A percentile compares a stretch with the other conserved stretches of the same genome.
Conservation (phyloP, 2,329 filamentous ascomycete genomes). For the Penicillium sp. region DNA sequence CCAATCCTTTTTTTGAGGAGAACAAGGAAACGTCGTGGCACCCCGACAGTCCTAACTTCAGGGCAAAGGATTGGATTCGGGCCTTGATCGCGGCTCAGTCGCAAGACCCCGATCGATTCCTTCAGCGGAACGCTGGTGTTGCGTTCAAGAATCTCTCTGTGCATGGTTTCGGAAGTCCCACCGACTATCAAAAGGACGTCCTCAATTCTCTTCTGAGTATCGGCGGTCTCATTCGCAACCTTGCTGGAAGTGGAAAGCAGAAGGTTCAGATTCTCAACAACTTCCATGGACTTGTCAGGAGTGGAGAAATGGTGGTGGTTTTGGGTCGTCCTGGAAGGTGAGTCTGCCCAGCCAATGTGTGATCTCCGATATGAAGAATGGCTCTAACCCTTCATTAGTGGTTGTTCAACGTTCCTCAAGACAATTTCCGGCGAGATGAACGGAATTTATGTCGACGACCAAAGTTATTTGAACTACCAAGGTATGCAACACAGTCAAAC, state of each 20-base stretch:
- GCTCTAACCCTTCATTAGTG: constrained; percentile 41
- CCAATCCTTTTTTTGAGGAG: background rate
- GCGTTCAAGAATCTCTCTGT: constrained; percentile 64
- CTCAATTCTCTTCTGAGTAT: constrained; percentile 63
- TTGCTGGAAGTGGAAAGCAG: constrained; percentile 46
- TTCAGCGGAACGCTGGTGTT: background rate
- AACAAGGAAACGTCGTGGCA: background rate
- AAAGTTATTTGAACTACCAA: background rate
- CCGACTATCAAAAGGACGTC: constrained; percentile 74
- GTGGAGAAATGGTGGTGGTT: constrained; percentile 86
- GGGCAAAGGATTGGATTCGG: background rate
- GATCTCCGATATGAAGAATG: background rate
- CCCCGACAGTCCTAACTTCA: background rate
- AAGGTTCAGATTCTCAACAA: constrained; percentile 73
- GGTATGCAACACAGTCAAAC: background rate
- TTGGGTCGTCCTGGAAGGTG: constrained; percentile 67
- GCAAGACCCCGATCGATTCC: background rate
- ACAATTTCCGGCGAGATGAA: constrained; percentile 66
- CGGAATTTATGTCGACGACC: constrained; percentile 58
- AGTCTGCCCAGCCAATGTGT: background rate
- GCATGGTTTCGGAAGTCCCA: constrained; percentile 67
- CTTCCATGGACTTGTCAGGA: constrained; percentile 63
- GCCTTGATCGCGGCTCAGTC: background rate
- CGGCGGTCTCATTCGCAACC: constrained; percentile 34
- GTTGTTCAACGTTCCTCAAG: constrained; percentile 70